Conservation (phyloP, 441 rosid genomes). For the Isatis lusitanica region DNA sequence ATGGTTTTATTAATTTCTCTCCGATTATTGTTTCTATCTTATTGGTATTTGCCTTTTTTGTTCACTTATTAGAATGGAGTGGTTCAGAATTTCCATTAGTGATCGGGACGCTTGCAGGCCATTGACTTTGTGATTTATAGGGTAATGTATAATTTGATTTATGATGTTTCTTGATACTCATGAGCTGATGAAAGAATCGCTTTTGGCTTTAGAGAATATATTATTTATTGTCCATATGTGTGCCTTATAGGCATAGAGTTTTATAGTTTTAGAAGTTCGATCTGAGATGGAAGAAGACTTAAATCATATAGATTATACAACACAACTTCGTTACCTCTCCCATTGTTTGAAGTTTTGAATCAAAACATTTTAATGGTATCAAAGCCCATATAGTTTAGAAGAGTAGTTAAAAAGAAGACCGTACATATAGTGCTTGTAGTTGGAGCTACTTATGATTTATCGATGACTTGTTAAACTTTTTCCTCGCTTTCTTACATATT, state of each 20-base stretch:
- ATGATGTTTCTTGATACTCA: too few relatives aligned
- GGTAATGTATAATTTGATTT: too few relatives aligned
- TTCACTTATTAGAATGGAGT: too few relatives aligned
- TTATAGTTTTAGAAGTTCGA: background rate
- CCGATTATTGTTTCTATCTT: too few relatives aligned
- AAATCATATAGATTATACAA: background rate
- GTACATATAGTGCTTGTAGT: constrained; percentile 15
- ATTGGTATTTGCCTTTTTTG: too few relatives aligned
- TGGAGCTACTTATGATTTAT: constrained; percentile 22
- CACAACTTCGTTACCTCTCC: background rate
- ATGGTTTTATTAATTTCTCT: too few relatives aligned
- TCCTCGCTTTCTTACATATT: background rate
- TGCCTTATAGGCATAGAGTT: background rate
- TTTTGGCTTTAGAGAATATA: too few relatives aligned
- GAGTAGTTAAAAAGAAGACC: background rate
- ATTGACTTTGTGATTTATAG: too few relatives aligned
- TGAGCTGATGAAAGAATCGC: too few relatives aligned
- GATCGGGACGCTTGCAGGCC: too few relatives aligned
- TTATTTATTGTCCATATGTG: too few relatives aligned
- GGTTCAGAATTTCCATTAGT: too few relatives aligned
- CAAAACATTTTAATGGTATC: background rate
- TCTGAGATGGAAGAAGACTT: background rate
- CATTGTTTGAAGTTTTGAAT: background rate
- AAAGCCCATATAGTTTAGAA: background rate
- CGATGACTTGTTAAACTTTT: background rate